Evolutionary conservation across 441 rosid species (phyloP).

Genomic region (Pelargonium citronellum): DNA sequence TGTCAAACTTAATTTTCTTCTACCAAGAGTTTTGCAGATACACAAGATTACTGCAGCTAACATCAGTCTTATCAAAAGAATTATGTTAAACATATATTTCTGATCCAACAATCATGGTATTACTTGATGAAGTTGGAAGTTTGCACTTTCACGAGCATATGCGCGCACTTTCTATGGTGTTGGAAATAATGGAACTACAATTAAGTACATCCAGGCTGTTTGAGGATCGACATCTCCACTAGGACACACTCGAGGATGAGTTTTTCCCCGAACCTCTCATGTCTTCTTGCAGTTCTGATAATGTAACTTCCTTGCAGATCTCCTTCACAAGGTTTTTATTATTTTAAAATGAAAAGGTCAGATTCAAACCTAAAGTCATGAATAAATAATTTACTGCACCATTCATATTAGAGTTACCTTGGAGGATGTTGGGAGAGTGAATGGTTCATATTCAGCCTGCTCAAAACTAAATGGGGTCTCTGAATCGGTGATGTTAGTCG

Average conservation of each 20-base stretch:
- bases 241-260: slow-evolving; percentile 36
- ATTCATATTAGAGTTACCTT: slow-evolving; percentile 36
- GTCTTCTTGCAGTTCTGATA: slow-evolving; percentile 30
- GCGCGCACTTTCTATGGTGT: slow-evolving; percentile 22
- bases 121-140: slow-evolving; percentile 22
- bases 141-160: slow-evolving; percentile 23
- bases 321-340: slow-evolving; percentile 33
- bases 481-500: slow-evolving; percentile 27
- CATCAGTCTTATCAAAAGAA: background rate
- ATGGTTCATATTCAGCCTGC: slow-evolving; percentile 39
- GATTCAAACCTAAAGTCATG: slow-evolving; percentile 7
- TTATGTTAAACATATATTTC: background rate
- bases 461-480: slow-evolving; percentile 42
- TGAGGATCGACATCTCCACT: slow-evolving; percentile 19
- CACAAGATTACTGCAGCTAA: no score
- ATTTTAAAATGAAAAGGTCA: background rate
- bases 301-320: slow-evolving; percentile 31
- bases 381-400: background rate
- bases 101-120: background rate
- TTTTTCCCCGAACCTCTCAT: slow-evolving; percentile 28
- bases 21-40: no score
- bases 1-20: no score
- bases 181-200: slow-evolving; percentile 13
- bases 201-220: slow-evolving; percentile 16
- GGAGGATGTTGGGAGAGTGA: slow-evolving; percentile 31